Conservation (phyloP, 768 basidiomycete genomes). For the Russula dissimulans region DNA sequence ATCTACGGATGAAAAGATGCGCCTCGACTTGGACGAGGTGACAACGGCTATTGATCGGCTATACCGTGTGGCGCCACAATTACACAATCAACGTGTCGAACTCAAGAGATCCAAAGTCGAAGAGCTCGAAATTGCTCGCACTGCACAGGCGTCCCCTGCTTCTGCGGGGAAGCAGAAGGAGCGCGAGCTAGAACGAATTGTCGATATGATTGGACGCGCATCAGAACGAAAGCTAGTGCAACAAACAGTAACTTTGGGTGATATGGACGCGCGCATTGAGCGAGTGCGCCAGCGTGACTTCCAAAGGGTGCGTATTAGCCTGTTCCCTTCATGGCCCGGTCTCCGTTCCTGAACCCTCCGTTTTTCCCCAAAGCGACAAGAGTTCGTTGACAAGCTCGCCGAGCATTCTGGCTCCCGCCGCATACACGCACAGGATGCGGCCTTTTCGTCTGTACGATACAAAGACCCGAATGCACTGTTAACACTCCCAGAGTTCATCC, state of each 20-base stretch:
- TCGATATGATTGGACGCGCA: conserved; percentile 63
- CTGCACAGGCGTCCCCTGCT: conserved; percentile 27
- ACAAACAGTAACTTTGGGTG: conserved; percentile 61
- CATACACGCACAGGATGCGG: conserved; percentile 72
- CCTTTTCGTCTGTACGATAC: conserved; percentile 30
- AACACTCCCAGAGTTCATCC: conserved; percentile 39
- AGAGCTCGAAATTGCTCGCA: conserved; percentile 64
- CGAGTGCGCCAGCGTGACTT: conserved; percentile 48
- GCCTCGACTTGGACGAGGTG: conserved; percentile 76
- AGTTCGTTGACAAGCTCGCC: conserved; percentile 67
- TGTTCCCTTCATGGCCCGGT: background rate
- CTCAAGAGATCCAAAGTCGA: conserved; percentile 60
- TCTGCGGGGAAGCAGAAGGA: conserved; percentile 42
- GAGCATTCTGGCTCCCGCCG: conserved; percentile 66
- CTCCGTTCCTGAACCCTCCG: background rate
- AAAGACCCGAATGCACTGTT: conserved; percentile 40
- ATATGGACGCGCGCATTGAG: conserved; percentile 46
- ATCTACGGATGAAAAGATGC: conserved; percentile 65
- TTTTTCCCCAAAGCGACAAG: conserved; percentile 42
- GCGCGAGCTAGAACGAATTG: conserved; percentile 58
- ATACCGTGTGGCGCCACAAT: conserved; percentile 77
- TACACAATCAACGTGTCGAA: conserved; percentile 90
- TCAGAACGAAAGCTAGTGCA: conserved; percentile 56
- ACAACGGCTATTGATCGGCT: conserved; percentile 84
- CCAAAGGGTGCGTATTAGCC: conserved; percentile 43